Base-by-base conservation (phyloP, 129 eudicot genomes). In the Chrysanthemum makinoi region DNA sequence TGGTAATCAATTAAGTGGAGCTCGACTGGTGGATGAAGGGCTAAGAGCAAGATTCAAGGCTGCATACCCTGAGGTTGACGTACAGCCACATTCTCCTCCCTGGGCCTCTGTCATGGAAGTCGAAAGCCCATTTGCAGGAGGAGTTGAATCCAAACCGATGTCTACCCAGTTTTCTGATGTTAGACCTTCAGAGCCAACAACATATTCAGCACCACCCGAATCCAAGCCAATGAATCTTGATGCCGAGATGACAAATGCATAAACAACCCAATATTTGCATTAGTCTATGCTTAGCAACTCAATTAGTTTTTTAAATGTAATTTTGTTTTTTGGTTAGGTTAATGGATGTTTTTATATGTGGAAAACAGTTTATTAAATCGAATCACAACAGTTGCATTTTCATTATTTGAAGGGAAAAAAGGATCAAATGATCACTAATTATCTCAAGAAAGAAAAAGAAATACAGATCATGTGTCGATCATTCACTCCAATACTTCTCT, bases 21-120 rank as follows among this genome's bases (percentile, higher is more conserved):
- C 76, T 11, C 80, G 97, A 16, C 69, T 94, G 60, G 96, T 94
- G 22, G 97, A 94, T 63, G 99, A 87, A 33, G 99, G 99, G 54
- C 79, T 94, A n/a, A 78, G 99, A 60, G 99, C 97, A 11, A 79
- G 99, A 70, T 94, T 94, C 70, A 94, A 88, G 79, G 99, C 99
- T 48, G 99, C 97, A 44, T 94, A 94, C 62, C 99, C 96, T n/a
- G 99, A 95, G 54, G 91, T 90, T 56, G 97, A 90, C 66, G 92
- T 95, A 70, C 97, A 90, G 76, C 99, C 99, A 1, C 65, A 66
- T 64, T 95, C 99, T 48, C 97, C 99, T 4, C 99, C 99, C 0
- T 78, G 96, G 79, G 48, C 88, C 15, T 76, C 94, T 14, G 87
- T 87, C 19, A 95, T 95, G 99, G 99, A 94, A 65, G 86, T 80